These are phyloP conservation scores for Wickerhamiella siamensis DNA, from an alignment of 805 yeast species.

Conservation along the genomic window DNA sequence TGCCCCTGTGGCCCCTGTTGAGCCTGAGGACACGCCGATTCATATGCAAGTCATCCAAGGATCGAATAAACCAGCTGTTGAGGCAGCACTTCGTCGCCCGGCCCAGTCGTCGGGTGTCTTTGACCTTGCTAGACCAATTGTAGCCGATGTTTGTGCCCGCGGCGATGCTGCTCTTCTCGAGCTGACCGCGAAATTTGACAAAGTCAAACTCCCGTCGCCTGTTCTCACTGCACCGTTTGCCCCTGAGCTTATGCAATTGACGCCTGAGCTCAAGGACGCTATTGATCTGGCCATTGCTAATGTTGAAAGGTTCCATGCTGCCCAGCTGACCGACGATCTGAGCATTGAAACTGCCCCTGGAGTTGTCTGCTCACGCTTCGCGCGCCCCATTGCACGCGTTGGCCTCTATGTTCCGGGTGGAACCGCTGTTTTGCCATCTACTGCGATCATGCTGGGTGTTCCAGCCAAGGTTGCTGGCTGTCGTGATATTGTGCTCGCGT, in stretches of 20 bases:
- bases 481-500: conserved; percentile 77
- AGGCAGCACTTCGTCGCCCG: conserved; percentile 71
- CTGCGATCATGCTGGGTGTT: conserved; percentile 95
- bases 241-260: conserved; percentile 52
- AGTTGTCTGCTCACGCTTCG: conserved; percentile 83
- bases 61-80: conserved; percentile 31
- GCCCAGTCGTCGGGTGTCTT: conserved; percentile 88
- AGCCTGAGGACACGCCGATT: conserved; percentile 7
- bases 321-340: conserved; percentile 61
- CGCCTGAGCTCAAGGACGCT: conserved; percentile 64
- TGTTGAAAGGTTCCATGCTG: conserved; percentile 83
- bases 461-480: conserved; percentile 98
- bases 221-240: conserved; percentile 82
- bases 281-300: conserved; percentile 82
- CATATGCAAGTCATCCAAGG: conserved; percentile 23
- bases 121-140: conserved; percentile 83
- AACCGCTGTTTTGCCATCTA: conserved; percentile 94
- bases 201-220: conserved; percentile 57
- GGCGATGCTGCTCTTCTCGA: conserved; percentile 89
- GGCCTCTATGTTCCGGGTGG: conserved; percentile 98
- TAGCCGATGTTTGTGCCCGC: conserved; percentile 53
- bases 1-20: not conserved
- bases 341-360: conserved; percentile 90
- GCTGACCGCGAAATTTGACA: conserved; percentile 81
- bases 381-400: conserved; percentile 86